These are phyloP conservation scores for Psophocarpus tetragonolobus DNA, from an alignment of 306 rosid genomes.

Conservation along the genomic window DNA sequence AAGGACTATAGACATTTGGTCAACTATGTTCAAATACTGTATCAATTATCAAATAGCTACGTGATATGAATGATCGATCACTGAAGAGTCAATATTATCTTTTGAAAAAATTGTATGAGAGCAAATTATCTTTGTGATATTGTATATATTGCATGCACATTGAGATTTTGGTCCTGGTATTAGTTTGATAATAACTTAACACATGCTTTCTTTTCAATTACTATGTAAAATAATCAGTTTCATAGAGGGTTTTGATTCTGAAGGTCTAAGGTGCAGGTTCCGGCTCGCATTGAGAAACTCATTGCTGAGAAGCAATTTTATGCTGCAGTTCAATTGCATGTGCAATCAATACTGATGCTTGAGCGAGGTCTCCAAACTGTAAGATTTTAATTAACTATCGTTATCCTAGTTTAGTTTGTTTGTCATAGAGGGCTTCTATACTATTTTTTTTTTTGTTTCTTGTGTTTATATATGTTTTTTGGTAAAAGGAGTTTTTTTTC, in stretches of 20 bases:
- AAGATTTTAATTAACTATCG: constrained; percentile 41
- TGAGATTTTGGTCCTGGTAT: not conserved
- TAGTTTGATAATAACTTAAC: not conserved
- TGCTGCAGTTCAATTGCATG: constrained; percentile 94
- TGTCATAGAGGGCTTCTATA: constrained; percentile 11
- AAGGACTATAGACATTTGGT: not conserved
- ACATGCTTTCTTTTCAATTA: constrained; percentile 13
- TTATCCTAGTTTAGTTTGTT: constrained; percentile 16
- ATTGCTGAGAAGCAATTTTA: constrained; percentile 91
- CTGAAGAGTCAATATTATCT: constrained; percentile 6
- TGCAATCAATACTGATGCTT: constrained; percentile 87
- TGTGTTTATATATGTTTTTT: constrained; percentile 12
- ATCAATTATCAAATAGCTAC: constrained; percentile 6
- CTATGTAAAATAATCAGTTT: constrained; percentile 5
- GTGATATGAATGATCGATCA: constrained; percentile 27
- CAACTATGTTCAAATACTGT: not conserved
- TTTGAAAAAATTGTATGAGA: constrained; percentile 3
- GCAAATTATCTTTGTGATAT: constrained; percentile 12
- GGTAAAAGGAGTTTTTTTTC: not conserved
- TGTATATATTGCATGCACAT: constrained; percentile 5
- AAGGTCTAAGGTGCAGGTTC: constrained; percentile 70
- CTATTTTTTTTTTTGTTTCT: not conserved
- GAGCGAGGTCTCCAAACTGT: constrained; percentile 97
- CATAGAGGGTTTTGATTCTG: constrained; percentile 31
- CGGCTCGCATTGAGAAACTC: constrained; percentile 86